phyloP scores from a whole-genome alignment of 768 basidiomycete species.

The Suillus bovinus region DNA sequence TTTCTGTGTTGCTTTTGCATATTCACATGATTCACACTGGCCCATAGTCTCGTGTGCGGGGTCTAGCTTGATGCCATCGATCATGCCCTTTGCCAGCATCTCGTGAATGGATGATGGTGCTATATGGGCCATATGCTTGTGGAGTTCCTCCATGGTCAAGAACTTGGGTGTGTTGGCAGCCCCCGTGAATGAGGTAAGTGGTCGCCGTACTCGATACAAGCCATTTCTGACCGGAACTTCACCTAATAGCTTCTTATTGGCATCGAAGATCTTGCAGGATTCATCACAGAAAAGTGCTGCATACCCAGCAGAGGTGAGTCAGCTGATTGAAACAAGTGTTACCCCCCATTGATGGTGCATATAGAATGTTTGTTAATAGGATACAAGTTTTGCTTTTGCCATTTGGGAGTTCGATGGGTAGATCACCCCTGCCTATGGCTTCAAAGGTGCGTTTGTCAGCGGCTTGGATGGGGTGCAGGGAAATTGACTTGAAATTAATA shows the following conservation, averaged over 20 bases:
- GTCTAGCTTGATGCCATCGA: constrained; percentile 5
- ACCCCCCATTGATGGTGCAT: constrained; percentile 7
- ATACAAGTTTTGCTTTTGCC: not conserved
- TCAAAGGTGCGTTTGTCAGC: constrained; percentile 9
- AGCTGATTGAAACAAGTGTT: constrained; percentile 11
- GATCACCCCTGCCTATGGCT: not conserved
- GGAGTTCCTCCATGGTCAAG: constrained; percentile 7
- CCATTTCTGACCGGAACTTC: constrained; percentile 4
- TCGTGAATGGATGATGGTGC: not conserved
- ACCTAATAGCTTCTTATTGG: not conserved
- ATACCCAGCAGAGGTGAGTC: constrained; percentile 6
- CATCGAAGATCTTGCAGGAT: constrained; percentile 9
- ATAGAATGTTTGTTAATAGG: constrained; percentile 4
- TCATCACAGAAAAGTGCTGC: constrained; percentile 5
- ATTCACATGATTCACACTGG: not conserved
- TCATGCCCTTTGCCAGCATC: constrained; percentile 6
- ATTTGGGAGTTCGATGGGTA: constrained; percentile 5
- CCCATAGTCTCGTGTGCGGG: constrained; percentile 5
- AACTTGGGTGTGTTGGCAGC: not conserved
- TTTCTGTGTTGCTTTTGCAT: too few species aligned
- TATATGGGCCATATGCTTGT: constrained; percentile 1
- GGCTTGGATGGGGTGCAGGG: not conserved
- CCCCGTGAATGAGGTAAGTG: not conserved
- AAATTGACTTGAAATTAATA: constrained; percentile 1
- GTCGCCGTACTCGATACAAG: constrained; percentile 1